Base-by-base conservation (phyloP, 2,329 filamentous ascomycete species). In the Phoma sp. region DNA sequence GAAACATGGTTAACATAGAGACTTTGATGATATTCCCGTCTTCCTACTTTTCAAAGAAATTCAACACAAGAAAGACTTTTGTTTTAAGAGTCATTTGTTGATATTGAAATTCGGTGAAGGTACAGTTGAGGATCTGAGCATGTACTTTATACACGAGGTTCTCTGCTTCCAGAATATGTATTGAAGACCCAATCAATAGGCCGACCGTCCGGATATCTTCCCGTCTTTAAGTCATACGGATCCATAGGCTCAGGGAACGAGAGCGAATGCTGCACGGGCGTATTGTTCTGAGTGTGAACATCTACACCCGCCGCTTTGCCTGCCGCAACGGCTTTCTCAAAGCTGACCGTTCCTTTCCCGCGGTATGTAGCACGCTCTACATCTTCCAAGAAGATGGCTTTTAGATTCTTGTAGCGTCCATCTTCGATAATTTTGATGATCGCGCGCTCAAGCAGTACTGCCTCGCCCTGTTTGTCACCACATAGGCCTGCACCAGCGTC, bases 191-290 rank as follows among this genome's bases (percentile, higher is more conserved):
- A 47, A 17, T 30, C 33, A n/a, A 15, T 29, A 3, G 45, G 15
- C 10, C 23, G 32, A 11, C 45, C 25, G 17, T 14, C 33, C 17
- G 33, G 23, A 30, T 29, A 23, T n/a, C 21, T 47, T 1, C 45
- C 45, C 26, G 45, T 47, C 34, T 39, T 38, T n/a, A 47, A 10
- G 21, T 47, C 45, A 11, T 23, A 47, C 45, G 21, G 21, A 28
- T 48, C 34, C 34, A 48, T 25, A 18, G 33, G 33, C 28, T 39
- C 45, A 5, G 45, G 45, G n/a, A 39, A 48, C 10, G 23, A n/a
- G 5, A 38, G 21, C 18, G 25, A 1, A 9, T 32, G 33, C 25
- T 25, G 23, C 34, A 15, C 17, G 9, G 30, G 45, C 39, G 34
- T 39, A 18, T 48, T 48, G 3, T 15, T 23, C 3, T 14, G 21